Conservation (phyloP, 176 grass and related monocot genomes). For the Stipa capillata region DNA sequence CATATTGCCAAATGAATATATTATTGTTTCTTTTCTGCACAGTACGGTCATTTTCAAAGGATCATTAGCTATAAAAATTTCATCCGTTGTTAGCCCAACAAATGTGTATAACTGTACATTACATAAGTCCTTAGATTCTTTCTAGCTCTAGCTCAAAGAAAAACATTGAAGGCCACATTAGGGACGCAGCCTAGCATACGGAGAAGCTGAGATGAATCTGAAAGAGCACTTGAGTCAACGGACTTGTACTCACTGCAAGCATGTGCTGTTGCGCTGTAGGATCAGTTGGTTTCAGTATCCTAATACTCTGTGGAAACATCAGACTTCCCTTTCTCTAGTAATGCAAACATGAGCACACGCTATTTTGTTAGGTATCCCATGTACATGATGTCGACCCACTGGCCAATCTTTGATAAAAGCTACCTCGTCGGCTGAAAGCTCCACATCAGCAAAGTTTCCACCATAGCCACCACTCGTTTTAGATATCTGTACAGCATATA, state of each 20-base stretch:
- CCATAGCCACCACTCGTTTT: background rate
- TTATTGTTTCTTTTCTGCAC: background rate
- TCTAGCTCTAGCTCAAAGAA: background rate
- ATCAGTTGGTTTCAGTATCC: too few species aligned
- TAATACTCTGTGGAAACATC: too few species aligned
- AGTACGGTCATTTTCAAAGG: too few species aligned
- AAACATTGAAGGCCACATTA: background rate
- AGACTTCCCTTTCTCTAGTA: too few species aligned
- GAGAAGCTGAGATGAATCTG: background rate
- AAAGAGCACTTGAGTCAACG: background rate
- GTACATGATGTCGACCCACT: too few species aligned
- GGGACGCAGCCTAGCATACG: background rate
- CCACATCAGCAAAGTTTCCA: too few species aligned
- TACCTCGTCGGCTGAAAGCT: conserved; percentile 15
- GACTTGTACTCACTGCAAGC: conserved; percentile 35
- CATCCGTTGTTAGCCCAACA: background rate
- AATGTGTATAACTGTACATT: background rate
- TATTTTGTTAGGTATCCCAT: too few species aligned
- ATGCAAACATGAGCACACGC: too few species aligned
- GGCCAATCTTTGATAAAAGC: too few species aligned
- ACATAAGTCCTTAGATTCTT: background rate
- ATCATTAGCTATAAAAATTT: background rate
- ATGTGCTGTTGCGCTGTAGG: too few species aligned
- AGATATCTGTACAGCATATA: conserved; percentile 36
- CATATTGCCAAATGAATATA: too few species aligned